Evolutionary conservation across 305 asterid genomes (phyloP).

Genomic region (Fraxinus ornus): DNA sequence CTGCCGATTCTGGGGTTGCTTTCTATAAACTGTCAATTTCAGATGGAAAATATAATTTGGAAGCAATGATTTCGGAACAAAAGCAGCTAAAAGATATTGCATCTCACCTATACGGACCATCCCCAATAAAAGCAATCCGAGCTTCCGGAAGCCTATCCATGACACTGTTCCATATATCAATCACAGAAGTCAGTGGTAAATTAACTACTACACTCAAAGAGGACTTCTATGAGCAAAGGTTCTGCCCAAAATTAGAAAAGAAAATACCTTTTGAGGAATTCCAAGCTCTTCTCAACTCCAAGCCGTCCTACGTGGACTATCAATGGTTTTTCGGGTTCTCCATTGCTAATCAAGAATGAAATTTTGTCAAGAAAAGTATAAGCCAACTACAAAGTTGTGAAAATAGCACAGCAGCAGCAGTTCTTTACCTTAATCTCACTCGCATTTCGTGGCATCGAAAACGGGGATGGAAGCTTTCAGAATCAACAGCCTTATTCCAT

Average conservation of each 20-base stretch:
- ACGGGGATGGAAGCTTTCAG: conserved; percentile 85
- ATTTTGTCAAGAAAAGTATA: conserved; percentile 17
- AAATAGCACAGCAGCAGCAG: conserved; percentile 5
- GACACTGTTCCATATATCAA: conserved; percentile 46
- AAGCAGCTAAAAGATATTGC: background rate
- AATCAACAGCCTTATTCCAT: conserved; percentile 98
- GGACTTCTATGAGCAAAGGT: background rate
- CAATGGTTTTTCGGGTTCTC: conserved; percentile 86
- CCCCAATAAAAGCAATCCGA: conserved; percentile 88
- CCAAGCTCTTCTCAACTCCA: conserved; percentile 98
- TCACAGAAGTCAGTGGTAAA: conserved; percentile 1
- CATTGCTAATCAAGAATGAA: conserved; percentile 44
- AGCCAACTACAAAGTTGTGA: background rate
- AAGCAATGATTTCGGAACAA: background rate
- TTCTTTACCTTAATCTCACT: conserved; percentile 57
- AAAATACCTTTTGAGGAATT: conserved; percentile 70
- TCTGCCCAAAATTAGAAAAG: conserved; percentile 4
- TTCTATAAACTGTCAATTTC: background rate
- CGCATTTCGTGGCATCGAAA: conserved; percentile 81
- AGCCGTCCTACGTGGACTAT: conserved; percentile 94
- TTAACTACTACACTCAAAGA: background rate
- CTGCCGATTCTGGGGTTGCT: background rate
- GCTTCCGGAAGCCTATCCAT: conserved; percentile 89
- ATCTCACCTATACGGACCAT: conserved; percentile 91
- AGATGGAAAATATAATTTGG: background rate